A percentile compares a stretch with the other conserved stretches of the same genome.
Conservation (phyloP, 1,284 basidiomycete genomes). For the Ustilago curta region DNA sequence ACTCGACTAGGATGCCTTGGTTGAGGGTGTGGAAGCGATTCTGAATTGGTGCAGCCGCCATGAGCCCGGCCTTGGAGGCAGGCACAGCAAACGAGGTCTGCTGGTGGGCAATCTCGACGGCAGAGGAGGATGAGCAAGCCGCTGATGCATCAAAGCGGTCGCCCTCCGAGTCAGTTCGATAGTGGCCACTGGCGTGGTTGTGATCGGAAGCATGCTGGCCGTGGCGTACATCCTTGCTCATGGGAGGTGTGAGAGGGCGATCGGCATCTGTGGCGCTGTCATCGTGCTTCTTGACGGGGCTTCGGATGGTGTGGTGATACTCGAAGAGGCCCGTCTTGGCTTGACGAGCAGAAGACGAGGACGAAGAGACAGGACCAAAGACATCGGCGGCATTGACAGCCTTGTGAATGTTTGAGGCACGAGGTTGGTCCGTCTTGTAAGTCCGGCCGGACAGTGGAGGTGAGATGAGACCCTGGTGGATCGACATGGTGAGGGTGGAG, state of each 20-base stretch:
- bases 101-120: not conserved
- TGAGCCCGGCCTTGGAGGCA: not conserved
- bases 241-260: slow-evolving; percentile 41
- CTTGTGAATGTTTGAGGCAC: slow-evolving; percentile 17
- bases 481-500: slow-evolving; percentile 24
- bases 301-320: slow-evolving; percentile 23
- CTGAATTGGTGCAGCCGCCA: slow-evolving; percentile 6
- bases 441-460: slow-evolving; percentile 36
- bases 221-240: slow-evolving; percentile 50
- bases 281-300: slow-evolving; percentile 40
- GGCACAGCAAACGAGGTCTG: not conserved
- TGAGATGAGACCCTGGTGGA: slow-evolving; percentile 43
- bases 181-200: slow-evolving; percentile 18
- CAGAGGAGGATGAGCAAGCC: slow-evolving; percentile 7
- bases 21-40: slow-evolving; percentile 24
- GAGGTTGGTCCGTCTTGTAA: slow-evolving; percentile 33
- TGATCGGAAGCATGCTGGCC: slow-evolving; percentile 11
- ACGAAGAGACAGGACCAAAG: slow-evolving; percentile 10
- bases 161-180: slow-evolving; percentile 26
- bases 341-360: slow-evolving; percentile 1
- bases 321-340: slow-evolving; percentile 3
- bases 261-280: slow-evolving; percentile 15
- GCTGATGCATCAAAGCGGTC: slow-evolving; percentile 8
- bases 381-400: slow-evolving; percentile 22
- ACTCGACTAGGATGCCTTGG: slow-evolving; percentile 24